Conservation (phyloP, 1,139 yeast genomes). For the Pichia cactophila region DNA sequence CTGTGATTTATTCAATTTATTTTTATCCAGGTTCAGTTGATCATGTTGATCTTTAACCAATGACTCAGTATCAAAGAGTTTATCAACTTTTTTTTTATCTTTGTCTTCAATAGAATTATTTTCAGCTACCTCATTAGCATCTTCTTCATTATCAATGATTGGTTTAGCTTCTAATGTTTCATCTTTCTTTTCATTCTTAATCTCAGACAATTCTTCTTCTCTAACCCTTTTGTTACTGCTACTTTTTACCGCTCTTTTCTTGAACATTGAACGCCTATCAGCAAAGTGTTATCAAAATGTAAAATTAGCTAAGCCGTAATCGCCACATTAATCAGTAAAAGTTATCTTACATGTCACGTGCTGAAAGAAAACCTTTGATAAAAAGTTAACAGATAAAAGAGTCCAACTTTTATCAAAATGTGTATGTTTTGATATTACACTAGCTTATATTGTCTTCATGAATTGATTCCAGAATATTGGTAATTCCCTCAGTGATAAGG, state of each 20-base stretch:
- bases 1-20: background rate
- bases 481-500: background rate
- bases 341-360: background rate
- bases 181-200: background rate
- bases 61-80: slow-evolving; percentile 23
- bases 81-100: background rate
- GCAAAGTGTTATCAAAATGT: background rate
- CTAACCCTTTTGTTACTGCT: background rate
- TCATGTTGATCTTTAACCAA: slow-evolving; percentile 29
- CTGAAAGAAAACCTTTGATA: background rate
- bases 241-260: slow-evolving; percentile 6
- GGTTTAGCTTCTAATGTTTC: background rate
- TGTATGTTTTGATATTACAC: too few relatives aligned
- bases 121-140: background rate
- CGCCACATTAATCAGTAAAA: background rate
- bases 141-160: background rate
- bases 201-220: background rate
- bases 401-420: too few relatives aligned
- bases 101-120: background rate
- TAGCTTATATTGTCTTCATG: too few relatives aligned
- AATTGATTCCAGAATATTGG: background rate
- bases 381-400: too few relatives aligned
- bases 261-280: slow-evolving; percentile 4
- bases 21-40: slow-evolving; percentile 13
- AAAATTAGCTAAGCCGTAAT: background rate